phyloP scores from a whole-genome alignment of 495 filamentous ascomycete genomes.

The Aspergillus olivimuriae region DNA sequence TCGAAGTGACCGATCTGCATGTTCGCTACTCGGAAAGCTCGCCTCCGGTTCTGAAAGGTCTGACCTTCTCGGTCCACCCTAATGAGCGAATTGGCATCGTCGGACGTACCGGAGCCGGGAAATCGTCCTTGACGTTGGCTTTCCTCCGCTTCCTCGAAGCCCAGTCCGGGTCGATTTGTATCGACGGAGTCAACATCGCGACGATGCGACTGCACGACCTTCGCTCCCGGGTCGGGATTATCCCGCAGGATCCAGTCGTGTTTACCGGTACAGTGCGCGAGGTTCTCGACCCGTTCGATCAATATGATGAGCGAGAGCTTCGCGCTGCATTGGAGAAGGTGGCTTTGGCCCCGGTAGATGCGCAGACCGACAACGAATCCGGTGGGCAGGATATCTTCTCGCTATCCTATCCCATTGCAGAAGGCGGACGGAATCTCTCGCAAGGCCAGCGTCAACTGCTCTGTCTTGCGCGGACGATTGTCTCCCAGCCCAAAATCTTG shows the following conservation, averaged over 20 bases:
- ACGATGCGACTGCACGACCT: constrained; percentile 41
- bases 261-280: constrained; percentile 47
- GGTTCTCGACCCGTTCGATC: constrained; percentile 46
- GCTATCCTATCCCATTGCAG: constrained; percentile 49
- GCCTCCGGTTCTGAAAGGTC: constrained; percentile 59
- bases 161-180: constrained; percentile 33
- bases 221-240: constrained; percentile 44
- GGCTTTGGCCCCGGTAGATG: not conserved
- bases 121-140: constrained; percentile 38
- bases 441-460: constrained; percentile 77
- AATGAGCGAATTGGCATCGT: constrained; percentile 68
- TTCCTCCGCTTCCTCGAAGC: constrained; percentile 46
- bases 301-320: constrained; percentile 54
- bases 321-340: constrained; percentile 50
- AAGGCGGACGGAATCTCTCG: constrained; percentile 65
- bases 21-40: constrained; percentile 63
- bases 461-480: constrained; percentile 71
- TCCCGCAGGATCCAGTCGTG: constrained; percentile 50
- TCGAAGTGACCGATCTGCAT: constrained; percentile 59
- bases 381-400: constrained; percentile 29
- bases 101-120: constrained; percentile 51
- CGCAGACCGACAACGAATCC: not conserved
- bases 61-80: constrained; percentile 53
- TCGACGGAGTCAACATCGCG: constrained; percentile 47
- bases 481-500: constrained; percentile 65